Conservation (phyloP, 257 asterid genomes). For the Capsicum baccatum region DNA sequence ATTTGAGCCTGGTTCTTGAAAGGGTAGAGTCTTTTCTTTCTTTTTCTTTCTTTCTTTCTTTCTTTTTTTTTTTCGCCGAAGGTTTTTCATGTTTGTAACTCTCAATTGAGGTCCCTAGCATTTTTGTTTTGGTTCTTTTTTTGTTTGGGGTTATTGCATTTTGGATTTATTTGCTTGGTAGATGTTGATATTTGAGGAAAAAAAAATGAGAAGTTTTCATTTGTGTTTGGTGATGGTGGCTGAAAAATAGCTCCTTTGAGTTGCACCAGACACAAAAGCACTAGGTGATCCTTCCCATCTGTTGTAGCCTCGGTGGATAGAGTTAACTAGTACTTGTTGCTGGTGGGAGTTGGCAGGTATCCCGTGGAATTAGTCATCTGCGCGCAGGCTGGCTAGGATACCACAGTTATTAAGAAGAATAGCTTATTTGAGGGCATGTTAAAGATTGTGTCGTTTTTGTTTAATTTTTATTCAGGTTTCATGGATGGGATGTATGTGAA, state of each 20-base stretch:
- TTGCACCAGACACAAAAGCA: too few relatives aligned
- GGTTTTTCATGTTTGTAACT: too few relatives aligned
- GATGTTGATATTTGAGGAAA: background rate
- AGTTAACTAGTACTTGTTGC: too few relatives aligned
- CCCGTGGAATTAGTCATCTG: too few relatives aligned
- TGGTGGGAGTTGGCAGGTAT: too few relatives aligned
- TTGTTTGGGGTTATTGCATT: background rate
- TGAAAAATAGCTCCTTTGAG: background rate
- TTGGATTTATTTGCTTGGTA: background rate
- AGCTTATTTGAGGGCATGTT: background rate
- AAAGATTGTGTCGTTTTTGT: background rate
- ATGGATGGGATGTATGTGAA: background rate
- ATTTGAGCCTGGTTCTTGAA: background rate
- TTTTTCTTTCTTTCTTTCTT: background rate
- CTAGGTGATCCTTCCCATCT: too few relatives aligned
- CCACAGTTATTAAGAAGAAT: background rate
- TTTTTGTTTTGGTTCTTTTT: background rate
- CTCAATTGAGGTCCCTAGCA: too few relatives aligned
- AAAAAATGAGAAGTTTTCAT: background rate
- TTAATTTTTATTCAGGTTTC: background rate
- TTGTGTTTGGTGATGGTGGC: background rate
- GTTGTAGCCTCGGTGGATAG: too few relatives aligned
- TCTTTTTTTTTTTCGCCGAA: background rate
- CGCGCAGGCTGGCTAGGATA: too few relatives aligned
- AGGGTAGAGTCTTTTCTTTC: background rate